phyloP scores from a whole-genome alignment of 2,329 filamentous ascomycete genomes.

The Metarhizium sp. region DNA sequence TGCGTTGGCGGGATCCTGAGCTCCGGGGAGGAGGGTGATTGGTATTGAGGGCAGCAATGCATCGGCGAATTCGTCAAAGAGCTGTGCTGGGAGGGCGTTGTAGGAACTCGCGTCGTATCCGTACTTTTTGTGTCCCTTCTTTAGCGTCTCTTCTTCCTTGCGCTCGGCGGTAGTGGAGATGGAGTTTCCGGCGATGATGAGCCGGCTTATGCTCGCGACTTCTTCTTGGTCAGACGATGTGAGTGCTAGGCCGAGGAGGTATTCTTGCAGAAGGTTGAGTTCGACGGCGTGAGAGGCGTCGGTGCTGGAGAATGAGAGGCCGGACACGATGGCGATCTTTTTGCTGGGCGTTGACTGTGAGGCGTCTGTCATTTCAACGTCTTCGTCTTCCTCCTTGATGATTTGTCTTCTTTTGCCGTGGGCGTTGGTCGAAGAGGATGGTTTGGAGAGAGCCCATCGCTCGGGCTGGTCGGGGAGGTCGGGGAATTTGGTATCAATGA shows the following conservation, averaged over 20 bases:
- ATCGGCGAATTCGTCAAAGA: constrained; percentile 75
- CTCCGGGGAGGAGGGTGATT: constrained; percentile 79
- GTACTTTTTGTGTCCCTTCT: constrained; percentile 64
- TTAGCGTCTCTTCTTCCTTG: constrained; percentile 32
- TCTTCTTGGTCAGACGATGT: constrained; percentile 49
- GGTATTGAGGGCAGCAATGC: constrained; percentile 78
- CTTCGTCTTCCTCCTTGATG: constrained; percentile 24
- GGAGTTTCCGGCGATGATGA: constrained; percentile 90
- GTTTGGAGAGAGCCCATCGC: constrained; percentile 64
- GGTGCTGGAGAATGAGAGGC: constrained; percentile 71
- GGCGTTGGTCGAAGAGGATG: constrained; percentile 18
- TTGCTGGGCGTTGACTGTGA: constrained; percentile 24
- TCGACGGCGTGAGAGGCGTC: constrained; percentile 63
- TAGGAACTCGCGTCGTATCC: constrained; percentile 87
- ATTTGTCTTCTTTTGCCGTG: constrained; percentile 23
- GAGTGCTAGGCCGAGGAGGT: constrained; percentile 72
- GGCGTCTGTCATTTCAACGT: constrained; percentile 44
- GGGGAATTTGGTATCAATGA: constrained; percentile 81
- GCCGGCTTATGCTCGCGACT: constrained; percentile 62
- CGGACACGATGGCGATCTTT: constrained; percentile 79
- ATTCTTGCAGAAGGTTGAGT: constrained; percentile 74
- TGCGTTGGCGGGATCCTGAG: constrained; percentile 77
- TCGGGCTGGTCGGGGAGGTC: constrained; percentile 75
- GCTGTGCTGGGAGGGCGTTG: constrained; percentile 74
- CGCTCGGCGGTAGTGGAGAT: constrained; percentile 54